These are phyloP conservation scores for Strigomonas culicis DNA, from an alignment of 208 protist genomes.

Conservation along the genomic window DNA sequence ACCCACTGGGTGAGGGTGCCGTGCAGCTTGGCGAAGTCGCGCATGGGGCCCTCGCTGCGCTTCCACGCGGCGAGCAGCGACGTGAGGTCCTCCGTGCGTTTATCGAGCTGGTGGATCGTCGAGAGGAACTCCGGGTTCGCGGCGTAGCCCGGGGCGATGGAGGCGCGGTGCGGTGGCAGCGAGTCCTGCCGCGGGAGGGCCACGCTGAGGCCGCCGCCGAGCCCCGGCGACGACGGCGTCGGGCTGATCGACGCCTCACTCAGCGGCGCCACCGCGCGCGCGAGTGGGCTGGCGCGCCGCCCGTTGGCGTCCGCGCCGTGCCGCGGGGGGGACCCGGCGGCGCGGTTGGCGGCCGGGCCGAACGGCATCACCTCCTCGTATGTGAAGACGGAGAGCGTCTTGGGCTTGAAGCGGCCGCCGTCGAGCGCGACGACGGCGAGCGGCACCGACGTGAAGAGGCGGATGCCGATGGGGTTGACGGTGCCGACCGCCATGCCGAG, in stretches of 20 bases:
- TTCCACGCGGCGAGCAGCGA: slow-evolving; percentile 19
- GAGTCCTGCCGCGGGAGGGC: not conserved
- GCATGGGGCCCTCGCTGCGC: slow-evolving; percentile 41
- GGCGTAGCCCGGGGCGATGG: not conserved
- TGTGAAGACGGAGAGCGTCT: slow-evolving; percentile 64
- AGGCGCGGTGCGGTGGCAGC: not conserved
- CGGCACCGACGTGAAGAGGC: slow-evolving; percentile 47
- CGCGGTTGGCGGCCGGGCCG: not conserved
- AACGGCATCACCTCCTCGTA: slow-evolving; percentile 31
- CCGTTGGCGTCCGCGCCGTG: not conserved
- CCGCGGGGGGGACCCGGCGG: not conserved
- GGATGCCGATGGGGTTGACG: slow-evolving; percentile 54
- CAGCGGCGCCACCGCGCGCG: not conserved
- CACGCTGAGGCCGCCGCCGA: too few species aligned
- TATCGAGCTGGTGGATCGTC: slow-evolving; percentile 34
- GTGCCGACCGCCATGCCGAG: slow-evolving; percentile 27
- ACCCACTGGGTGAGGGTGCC: slow-evolving; percentile 44
- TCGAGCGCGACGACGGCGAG: slow-evolving; percentile 63
- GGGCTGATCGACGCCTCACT: not conserved
- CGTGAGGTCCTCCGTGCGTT: slow-evolving; percentile 36
- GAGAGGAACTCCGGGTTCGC: slow-evolving; percentile 23
- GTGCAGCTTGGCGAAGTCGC: slow-evolving; percentile 68
- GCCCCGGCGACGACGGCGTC: not conserved
- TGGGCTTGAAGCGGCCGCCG: slow-evolving; percentile 29
- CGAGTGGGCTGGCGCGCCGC: not conserved